These are phyloP conservation scores for Ustilago crameri DNA, from an alignment of 1,284 basidiomycete species.

Conservation along the genomic window DNA sequence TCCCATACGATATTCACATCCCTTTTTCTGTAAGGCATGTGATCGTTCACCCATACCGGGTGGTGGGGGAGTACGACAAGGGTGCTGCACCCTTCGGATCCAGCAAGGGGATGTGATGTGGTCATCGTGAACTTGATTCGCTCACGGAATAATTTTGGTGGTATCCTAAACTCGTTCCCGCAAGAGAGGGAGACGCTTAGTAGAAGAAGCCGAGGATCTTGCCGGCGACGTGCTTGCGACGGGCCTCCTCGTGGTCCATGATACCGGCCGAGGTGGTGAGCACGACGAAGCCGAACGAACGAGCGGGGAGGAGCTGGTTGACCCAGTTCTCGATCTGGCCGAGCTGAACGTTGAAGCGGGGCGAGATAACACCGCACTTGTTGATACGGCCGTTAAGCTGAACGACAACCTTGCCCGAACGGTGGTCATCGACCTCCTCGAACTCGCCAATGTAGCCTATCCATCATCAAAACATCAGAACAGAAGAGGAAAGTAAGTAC, in stretches of 20 bases:
- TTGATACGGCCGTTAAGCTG: slow-evolving; percentile 98
- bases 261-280: slow-evolving; percentile 97
- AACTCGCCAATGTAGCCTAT: slow-evolving; percentile 98
- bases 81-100: slow-evolving; percentile 1
- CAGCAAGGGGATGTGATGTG: slow-evolving; percentile 7
- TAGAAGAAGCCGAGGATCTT: slow-evolving; percentile 73
- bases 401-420: slow-evolving; percentile 96
- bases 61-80: slow-evolving; percentile 43
- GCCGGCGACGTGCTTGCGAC: slow-evolving; percentile 96
- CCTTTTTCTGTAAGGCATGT: not conserved
- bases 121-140: slow-evolving; percentile 10
- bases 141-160: slow-evolving; percentile 30
- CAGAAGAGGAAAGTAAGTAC: not conserved
- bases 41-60: slow-evolving; percentile 7
- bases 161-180: not conserved
- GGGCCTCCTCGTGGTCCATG: slow-evolving; percentile 98
- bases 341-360: slow-evolving; percentile 95
- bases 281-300: slow-evolving; percentile 97
- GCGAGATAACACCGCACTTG: slow-evolving; percentile 97
- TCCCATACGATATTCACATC: slow-evolving; percentile 22
- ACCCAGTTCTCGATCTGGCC: slow-evolving; percentile 89
- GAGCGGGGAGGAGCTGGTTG: slow-evolving; percentile 70
- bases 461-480: not conserved
- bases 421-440: slow-evolving; percentile 99
- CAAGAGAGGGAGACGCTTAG: slow-evolving; percentile 29